Evolutionary conservation across 768 basidiomycete genomes (phyloP).

Genomic region (Boletus subcaerulescens): DNA sequence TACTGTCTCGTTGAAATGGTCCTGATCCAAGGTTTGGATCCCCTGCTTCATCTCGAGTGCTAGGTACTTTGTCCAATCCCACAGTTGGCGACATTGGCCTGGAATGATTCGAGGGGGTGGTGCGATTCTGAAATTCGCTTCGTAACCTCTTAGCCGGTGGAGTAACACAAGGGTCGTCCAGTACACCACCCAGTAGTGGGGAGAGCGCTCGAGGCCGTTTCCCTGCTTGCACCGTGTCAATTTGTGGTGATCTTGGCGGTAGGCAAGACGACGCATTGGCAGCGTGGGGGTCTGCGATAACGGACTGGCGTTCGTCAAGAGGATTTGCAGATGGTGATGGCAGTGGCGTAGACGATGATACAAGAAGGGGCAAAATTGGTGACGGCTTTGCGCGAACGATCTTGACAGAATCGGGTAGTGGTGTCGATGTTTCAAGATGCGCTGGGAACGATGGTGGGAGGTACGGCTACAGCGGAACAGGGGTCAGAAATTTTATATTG

Average conservation of each 20-base stretch:
- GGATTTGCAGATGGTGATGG: conserved; percentile 21
- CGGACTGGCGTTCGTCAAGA: conserved; percentile 15
- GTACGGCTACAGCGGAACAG: conserved; percentile 35
- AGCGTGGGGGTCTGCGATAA: conserved; percentile 4
- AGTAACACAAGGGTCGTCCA: conserved; percentile 13
- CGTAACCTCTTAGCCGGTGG: conserved; percentile 26
- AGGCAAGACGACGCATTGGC: conserved; percentile 12
- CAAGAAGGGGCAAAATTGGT: conserved; percentile 34
- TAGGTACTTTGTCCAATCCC: conserved; percentile 2
- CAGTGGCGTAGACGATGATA: conserved; percentile 25
- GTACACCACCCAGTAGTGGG: conserved; percentile 27
- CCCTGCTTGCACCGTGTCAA: conserved; percentile 14
- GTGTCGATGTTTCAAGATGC: conserved; percentile 53
- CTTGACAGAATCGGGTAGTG: conserved; percentile 27
- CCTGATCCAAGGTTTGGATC: neutral
- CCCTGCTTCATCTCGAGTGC: conserved; percentile 1
- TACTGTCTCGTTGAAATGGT: neutral
- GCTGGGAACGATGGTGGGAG: conserved; percentile 56
- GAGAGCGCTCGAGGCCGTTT: conserved; percentile 31
- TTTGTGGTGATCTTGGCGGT: conserved; percentile 15
- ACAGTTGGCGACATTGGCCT: conserved; percentile 7
- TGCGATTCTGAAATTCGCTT: conserved; percentile 2
- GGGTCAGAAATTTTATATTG: conserved; percentile 12
- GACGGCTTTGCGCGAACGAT: conserved; percentile 41
- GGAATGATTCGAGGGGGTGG: neutral